A percentile compares a stretch with the other conserved stretches of the same genome.
Evolutionary conservation across 2,329 filamentous ascomycete genomes (phyloP).

Genomic region (Phaeosphaeriaceae sp.): DNA sequence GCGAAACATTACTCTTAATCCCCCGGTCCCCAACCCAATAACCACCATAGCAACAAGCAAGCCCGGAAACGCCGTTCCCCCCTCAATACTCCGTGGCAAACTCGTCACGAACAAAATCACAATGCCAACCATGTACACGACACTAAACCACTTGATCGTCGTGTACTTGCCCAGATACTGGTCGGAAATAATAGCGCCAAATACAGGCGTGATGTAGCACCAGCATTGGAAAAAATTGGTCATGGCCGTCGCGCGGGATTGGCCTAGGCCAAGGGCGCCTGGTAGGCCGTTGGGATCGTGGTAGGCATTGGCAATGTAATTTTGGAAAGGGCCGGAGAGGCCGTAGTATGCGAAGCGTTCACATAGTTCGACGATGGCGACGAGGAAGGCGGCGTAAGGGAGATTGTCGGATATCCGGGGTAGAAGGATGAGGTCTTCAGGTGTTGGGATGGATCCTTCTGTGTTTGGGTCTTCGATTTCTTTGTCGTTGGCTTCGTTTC

Average conservation of each 20-base stretch:
- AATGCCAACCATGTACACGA: slow-evolving; percentile 70
- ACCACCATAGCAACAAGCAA: slow-evolving; percentile 70
- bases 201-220: slow-evolving; percentile 56
- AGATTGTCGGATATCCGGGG: slow-evolving; percentile 52
- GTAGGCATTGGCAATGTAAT: slow-evolving; percentile 56
- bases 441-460: slow-evolving; percentile 32
- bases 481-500: background rate
- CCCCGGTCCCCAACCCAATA: slow-evolving; percentile 79
- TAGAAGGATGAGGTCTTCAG: slow-evolving; percentile 33
- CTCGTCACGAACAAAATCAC: slow-evolving; percentile 70
- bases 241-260: slow-evolving; percentile 53
- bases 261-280: slow-evolving; percentile 50
- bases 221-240: slow-evolving; percentile 58
- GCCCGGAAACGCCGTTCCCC: slow-evolving; percentile 65
- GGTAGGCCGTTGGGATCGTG: slow-evolving; percentile 49
- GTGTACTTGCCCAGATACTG: slow-evolving; percentile 72
- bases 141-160: slow-evolving; percentile 71
- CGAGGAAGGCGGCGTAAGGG: slow-evolving; percentile 54
- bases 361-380: slow-evolving; percentile 57
- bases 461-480: slow-evolving; percentile 13
- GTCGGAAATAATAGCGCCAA: slow-evolving; percentile 65
- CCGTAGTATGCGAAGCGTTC: slow-evolving; percentile 57
- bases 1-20: slow-evolving; percentile 78
- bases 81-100: slow-evolving; percentile 66
- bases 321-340: slow-evolving; percentile 57